Evolutionary conservation across 2,329 filamentous ascomycete genomes (phyloP).

Genomic region (Pseudogymnoascus sp.): DNA sequence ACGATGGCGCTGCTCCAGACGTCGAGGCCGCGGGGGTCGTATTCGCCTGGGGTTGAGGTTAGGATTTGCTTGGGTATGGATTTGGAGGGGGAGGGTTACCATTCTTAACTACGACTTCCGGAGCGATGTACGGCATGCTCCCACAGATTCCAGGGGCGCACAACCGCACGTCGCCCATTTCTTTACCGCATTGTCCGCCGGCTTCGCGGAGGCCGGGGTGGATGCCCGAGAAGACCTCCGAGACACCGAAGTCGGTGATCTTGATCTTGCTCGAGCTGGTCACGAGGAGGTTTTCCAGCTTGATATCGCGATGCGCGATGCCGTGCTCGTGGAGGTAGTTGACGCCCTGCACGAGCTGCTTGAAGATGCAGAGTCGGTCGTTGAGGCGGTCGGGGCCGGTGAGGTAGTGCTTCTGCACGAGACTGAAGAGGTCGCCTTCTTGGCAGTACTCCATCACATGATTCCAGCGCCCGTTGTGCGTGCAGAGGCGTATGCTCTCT

Average conservation of each 20-base stretch:
- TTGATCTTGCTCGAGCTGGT: slow-evolving; percentile 74
- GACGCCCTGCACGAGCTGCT: slow-evolving; percentile 76
- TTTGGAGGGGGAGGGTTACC: slow-evolving; percentile 33
- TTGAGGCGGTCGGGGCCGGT: slow-evolving; percentile 51
- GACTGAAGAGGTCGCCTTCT: slow-evolving; percentile 68
- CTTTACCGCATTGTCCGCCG: slow-evolving; percentile 62
- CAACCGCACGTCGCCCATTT: slow-evolving; percentile 61
- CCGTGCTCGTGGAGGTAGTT: slow-evolving; percentile 74
- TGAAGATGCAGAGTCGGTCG: slow-evolving; percentile 78
- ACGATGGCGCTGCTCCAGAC: slow-evolving; percentile 82
- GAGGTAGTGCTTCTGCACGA: slow-evolving; percentile 66
- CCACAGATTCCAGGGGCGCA: slow-evolving; percentile 77
- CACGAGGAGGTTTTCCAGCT: slow-evolving; percentile 78
- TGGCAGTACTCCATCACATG: slow-evolving; percentile 91
- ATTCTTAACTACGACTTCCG: slow-evolving; percentile 68
- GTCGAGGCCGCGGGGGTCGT: slow-evolving; percentile 72
- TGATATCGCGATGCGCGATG: slow-evolving; percentile 85
- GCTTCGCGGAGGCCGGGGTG: slow-evolving; percentile 70
- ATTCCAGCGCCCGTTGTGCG: slow-evolving; percentile 68
- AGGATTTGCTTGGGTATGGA: not conserved
- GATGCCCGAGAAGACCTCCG: slow-evolving; percentile 73
- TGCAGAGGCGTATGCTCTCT: slow-evolving; percentile 68
- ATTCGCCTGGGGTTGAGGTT: slow-evolving; percentile 33
- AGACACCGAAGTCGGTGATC: slow-evolving; percentile 86
- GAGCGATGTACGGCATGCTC: slow-evolving; percentile 78